A percentile compares a stretch with the other conserved stretches of the same genome.
Evolutionary conservation across 108 stramenopile genomes (phyloP).

Genomic region (Aurantiochytrium sp.): DNA sequence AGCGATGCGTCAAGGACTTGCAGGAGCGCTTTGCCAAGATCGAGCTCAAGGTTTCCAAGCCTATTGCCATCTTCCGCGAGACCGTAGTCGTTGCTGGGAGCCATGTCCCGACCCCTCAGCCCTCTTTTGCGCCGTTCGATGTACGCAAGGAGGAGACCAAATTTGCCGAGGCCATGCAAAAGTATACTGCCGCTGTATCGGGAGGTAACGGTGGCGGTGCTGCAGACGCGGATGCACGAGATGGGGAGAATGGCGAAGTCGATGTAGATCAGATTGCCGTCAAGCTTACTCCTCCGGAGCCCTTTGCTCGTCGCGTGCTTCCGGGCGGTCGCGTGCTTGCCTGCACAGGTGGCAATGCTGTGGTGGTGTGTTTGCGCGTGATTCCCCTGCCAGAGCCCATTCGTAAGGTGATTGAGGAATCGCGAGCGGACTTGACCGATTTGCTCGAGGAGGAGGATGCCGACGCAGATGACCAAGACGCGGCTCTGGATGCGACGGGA

Average conservation of each 20-base stretch:
- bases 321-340: neutral
- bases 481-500: neutral
- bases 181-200: neutral
- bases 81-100: neutral
- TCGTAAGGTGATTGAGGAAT: neutral
- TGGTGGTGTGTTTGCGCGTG: neutral
- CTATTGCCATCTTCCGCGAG: constrained; percentile 29
- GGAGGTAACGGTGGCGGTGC: neutral
- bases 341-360: neutral
- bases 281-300: neutral
- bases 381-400: neutral
- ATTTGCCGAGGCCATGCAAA: neutral
- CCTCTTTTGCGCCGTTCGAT: neutral
- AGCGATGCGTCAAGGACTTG: constrained; percentile 45
- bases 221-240: too few species aligned
- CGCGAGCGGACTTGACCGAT: neutral
- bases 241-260: neutral
- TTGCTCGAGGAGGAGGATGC: neutral
- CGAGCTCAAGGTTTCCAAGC: constrained; percentile 26
- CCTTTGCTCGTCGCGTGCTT: neutral
- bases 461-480: neutral
- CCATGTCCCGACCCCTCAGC: neutral
- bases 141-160: neutral
- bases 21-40: neutral
- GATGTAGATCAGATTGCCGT: neutral